Percentiles rank a stretch among this genome's conserved stretches.
phyloP scores from a whole-genome alignment of 306 rosid genomes.

The Lathyrus tuberosus region DNA sequence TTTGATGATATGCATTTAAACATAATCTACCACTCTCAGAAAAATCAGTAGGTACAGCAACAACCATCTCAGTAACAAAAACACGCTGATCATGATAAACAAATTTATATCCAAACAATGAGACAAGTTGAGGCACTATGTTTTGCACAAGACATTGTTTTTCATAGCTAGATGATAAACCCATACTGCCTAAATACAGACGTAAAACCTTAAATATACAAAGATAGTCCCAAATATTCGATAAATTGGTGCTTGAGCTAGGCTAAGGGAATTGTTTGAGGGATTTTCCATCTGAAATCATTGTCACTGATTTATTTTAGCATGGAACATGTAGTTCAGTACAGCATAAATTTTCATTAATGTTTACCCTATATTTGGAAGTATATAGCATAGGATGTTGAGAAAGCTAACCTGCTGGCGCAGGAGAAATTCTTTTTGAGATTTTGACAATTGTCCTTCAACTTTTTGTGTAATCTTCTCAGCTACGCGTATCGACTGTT shows the following conservation, averaged over 20 bases:
- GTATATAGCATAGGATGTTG: constrained; percentile 27
- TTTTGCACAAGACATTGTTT: constrained; percentile 35
- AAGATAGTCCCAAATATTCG: constrained; percentile 10
- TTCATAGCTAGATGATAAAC: constrained; percentile 17
- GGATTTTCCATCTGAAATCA: constrained; percentile 37
- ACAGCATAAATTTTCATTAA: constrained; percentile 15
- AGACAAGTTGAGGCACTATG: constrained; percentile 30
- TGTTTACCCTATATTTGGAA: constrained; percentile 21
- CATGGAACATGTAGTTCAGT: constrained; percentile 28
- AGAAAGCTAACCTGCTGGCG: constrained; percentile 87
- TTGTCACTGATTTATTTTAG: neutral
- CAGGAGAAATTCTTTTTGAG: constrained; percentile 95
- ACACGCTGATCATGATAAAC: constrained; percentile 5
- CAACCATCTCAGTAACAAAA: constrained; percentile 28
- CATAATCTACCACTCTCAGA: constrained; percentile 12
- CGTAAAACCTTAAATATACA: constrained; percentile 17
- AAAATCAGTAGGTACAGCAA: constrained; percentile 16
- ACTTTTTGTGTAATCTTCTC: constrained; percentile 98
- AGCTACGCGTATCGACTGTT: constrained; percentile 97
- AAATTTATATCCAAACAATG: constrained; percentile 23
- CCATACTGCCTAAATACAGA: constrained; percentile 21
- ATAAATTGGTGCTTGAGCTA: constrained; percentile 24
- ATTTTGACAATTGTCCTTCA: constrained; percentile 97
- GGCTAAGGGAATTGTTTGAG: constrained; percentile 23
- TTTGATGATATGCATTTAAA: constrained; percentile 22